These are phyloP conservation scores for Lyophyllum atratum DNA, from an alignment of 768 basidiomycete species.

Conservation along the genomic window DNA sequence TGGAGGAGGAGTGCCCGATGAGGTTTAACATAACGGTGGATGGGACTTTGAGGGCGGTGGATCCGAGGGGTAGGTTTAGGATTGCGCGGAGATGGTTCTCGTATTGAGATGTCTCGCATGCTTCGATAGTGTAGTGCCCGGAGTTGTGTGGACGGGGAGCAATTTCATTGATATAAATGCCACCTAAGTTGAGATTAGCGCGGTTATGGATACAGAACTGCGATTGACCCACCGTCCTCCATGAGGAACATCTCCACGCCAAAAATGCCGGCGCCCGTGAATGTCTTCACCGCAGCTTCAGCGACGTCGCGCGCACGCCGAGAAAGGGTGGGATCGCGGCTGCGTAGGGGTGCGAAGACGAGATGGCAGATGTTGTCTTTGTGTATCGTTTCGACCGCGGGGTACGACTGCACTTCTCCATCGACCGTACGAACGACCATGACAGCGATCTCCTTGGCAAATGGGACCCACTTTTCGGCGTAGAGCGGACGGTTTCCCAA, in stretches of 20 bases:
- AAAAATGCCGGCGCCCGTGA: constrained; percentile 91
- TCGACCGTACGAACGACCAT: constrained; percentile 87
- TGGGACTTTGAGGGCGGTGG: constrained; percentile 84
- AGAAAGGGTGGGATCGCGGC: constrained; percentile 52
- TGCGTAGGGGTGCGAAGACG: constrained; percentile 85
- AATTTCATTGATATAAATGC: constrained; percentile 91
- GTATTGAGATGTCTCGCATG: constrained; percentile 95
- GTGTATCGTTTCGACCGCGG: constrained; percentile 93
- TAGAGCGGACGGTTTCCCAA: constrained; percentile 78
- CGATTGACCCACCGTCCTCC: constrained; percentile 63
- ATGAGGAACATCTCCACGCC: constrained; percentile 98
- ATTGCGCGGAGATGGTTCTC: constrained; percentile 97
- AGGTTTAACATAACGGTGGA: constrained; percentile 93
- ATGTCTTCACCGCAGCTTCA: constrained; percentile 74
- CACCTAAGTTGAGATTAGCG: constrained; percentile 43
- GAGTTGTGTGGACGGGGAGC: constrained; percentile 98
- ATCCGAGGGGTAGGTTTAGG: constrained; percentile 85
- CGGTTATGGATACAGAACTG: background rate
- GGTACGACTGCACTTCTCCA: constrained; percentile 83
- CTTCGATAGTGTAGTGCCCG: constrained; percentile 98
- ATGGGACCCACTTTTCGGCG: constrained; percentile 92
- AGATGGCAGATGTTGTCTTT: constrained; percentile 92
- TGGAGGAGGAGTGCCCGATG: constrained; percentile 76
- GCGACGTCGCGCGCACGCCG: constrained; percentile 70
- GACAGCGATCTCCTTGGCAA: constrained; percentile 88